Conservation (phyloP, 768 basidiomycete genomes). For the Tulasnella sp. region DNA sequence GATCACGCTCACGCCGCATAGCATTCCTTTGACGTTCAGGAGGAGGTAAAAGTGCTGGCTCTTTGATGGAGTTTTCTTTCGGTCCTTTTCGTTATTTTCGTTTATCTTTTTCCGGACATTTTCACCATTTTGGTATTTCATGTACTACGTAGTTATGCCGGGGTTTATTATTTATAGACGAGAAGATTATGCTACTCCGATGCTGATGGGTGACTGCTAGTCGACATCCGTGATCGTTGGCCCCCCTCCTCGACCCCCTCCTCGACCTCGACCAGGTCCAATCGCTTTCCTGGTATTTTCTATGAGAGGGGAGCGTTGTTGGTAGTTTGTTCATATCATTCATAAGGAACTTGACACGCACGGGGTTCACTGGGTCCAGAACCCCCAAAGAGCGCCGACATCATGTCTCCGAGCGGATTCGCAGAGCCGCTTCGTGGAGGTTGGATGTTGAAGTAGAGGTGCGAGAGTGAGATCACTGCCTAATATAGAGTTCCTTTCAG, state of each 20-base stretch:
- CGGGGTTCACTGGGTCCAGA: background rate
- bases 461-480: background rate
- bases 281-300: background rate
- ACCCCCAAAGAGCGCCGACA: slow-evolving; percentile 77
- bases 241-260: background rate
- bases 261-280: background rate
- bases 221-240: background rate
- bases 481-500: background rate
- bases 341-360: background rate
- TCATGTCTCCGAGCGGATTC: slow-evolving; percentile 80
- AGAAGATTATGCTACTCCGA: background rate
- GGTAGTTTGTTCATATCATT: too few relatives aligned
- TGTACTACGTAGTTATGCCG: background rate
- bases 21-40: slow-evolving; percentile 10
- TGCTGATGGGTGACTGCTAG: background rate
- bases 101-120: background rate
- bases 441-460: slow-evolving; percentile 70
- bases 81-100: background rate
- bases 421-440: slow-evolving; percentile 56
- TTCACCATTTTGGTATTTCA: background rate
- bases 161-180: background rate
- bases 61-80: background rate
- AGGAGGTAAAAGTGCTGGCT: background rate
- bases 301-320: background rate
- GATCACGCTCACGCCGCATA: slow-evolving; percentile 8